phyloP scores from a whole-genome alignment of 768 basidiomycete species.

The Russula griseocarnosa region DNA sequence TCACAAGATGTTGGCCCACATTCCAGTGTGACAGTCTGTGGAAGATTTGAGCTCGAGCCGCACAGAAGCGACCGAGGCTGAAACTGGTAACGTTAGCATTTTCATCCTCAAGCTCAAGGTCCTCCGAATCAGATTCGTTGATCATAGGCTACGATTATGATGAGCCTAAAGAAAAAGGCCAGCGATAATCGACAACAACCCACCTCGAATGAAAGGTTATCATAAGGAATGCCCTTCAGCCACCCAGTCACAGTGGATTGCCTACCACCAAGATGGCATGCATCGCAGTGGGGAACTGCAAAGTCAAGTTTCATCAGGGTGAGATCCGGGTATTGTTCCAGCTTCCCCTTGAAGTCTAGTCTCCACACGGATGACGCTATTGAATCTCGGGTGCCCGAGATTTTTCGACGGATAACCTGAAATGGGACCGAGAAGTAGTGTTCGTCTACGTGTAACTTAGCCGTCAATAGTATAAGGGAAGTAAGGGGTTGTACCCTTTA shows the following conservation, averaged over 20 bases:
- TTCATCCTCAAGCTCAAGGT: constrained; percentile 32
- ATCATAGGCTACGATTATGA: constrained; percentile 18
- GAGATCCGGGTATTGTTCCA: constrained; percentile 68
- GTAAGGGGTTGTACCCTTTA: constrained; percentile 43
- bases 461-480: not conserved
- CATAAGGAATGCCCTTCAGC: constrained; percentile 66
- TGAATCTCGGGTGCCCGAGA: constrained; percentile 66
- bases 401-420: constrained; percentile 59
- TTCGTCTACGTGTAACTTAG: constrained; percentile 41
- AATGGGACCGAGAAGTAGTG: constrained; percentile 75
- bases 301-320: constrained; percentile 50
- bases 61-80: constrained; percentile 78
- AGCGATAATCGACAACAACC: constrained; percentile 16
- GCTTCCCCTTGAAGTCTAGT: constrained; percentile 56
- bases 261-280: constrained; percentile 72
- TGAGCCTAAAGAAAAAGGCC: not conserved
- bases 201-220: constrained; percentile 65
- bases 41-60: constrained; percentile 58
- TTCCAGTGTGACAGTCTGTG: constrained; percentile 82
- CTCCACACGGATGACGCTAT: constrained; percentile 83
- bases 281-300: constrained; percentile 67
- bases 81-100: constrained; percentile 35
- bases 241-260: constrained; percentile 60
- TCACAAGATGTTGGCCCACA: constrained; percentile 42
- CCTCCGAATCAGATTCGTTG: constrained; percentile 28